Evolutionary conservation across 495 filamentous ascomycete genomes (phyloP).

Genomic region (Ramalina intermedia): DNA sequence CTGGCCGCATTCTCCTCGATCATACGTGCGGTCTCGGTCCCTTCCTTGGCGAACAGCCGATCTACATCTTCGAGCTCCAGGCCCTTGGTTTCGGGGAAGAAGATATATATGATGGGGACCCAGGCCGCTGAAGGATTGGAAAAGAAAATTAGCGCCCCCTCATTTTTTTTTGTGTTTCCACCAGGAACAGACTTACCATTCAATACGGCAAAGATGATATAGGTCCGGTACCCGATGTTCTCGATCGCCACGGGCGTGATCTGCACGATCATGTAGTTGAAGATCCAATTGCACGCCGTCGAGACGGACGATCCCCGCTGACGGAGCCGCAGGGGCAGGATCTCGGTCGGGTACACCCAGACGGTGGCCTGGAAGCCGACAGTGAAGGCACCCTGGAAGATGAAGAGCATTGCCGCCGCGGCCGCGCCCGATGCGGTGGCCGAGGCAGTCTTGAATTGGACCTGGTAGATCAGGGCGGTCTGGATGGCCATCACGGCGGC

Average conservation of each 20-base stretch:
- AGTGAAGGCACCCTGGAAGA: constrained; percentile 18
- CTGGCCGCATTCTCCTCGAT: too few relatives aligned
- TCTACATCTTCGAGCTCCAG: constrained; percentile 24
- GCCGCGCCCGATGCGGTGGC: constrained; percentile 6
- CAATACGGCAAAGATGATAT: constrained; percentile 34
- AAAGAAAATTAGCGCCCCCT: too few relatives aligned
- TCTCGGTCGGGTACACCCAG: constrained; percentile 24
- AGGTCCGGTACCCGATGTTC: constrained; percentile 33
- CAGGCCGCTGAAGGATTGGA: background rate
- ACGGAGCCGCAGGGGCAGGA: constrained; percentile 19
- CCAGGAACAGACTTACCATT: constrained; percentile 8
- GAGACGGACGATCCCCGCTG: constrained; percentile 18
- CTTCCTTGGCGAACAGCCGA: constrained; percentile 7
- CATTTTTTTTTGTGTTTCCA: too few relatives aligned
- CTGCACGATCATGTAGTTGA: constrained; percentile 30
- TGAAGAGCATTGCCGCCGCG: constrained; percentile 15
- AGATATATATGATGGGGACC: constrained; percentile 24
- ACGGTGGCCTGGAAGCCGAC: constrained; percentile 19
- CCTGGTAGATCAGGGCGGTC: constrained; percentile 13
- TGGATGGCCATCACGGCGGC: constrained; percentile 15
- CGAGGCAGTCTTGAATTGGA: constrained; percentile 8
- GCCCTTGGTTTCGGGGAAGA: constrained; percentile 32
- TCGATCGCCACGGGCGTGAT: constrained; percentile 33
- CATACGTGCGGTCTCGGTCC: too few relatives aligned
- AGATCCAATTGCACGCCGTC: constrained; percentile 21